These are phyloP conservation scores for Mariannaea elegans DNA, from an alignment of 2,329 filamentous ascomycete genomes.

Conservation along the genomic window DNA sequence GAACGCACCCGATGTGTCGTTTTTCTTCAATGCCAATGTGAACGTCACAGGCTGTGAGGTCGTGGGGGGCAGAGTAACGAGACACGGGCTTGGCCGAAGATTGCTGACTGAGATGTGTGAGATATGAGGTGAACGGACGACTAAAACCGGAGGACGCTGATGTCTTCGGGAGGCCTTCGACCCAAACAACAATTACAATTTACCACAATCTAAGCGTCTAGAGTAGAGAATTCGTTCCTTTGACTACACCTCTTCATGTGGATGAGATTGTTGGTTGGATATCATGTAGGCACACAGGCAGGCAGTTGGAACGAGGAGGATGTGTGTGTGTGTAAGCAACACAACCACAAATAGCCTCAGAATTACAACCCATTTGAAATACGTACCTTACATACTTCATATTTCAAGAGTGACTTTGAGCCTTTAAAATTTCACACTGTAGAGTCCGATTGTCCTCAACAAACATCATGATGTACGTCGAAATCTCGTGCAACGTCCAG, in stretches of 20 bases:
- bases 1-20: neutral
- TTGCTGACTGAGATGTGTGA: slow-evolving; percentile 7
- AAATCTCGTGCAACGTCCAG: neutral
- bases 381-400: too few relatives aligned
- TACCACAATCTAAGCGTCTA: neutral
- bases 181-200: neutral
- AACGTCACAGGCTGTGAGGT: neutral
- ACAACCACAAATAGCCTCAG: slow-evolving; percentile 12
- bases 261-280: neutral
- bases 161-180: neutral
- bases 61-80: neutral
- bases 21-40: neutral
- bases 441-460: neutral
- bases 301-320: neutral
- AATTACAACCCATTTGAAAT: neutral
- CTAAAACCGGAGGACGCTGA: neutral
- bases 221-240: slow-evolving; percentile 13
- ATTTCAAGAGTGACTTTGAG: slow-evolving; percentile 4
- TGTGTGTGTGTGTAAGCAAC: slow-evolving; percentile 4
- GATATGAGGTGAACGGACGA: neutral
- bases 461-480: neutral
- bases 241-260: slow-evolving; percentile 14
- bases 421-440: neutral
- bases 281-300: neutral
- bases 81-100: slow-evolving; percentile 4